phyloP scores from a whole-genome alignment of 1,284 basidiomycete genomes.

The Boletus mariae region DNA sequence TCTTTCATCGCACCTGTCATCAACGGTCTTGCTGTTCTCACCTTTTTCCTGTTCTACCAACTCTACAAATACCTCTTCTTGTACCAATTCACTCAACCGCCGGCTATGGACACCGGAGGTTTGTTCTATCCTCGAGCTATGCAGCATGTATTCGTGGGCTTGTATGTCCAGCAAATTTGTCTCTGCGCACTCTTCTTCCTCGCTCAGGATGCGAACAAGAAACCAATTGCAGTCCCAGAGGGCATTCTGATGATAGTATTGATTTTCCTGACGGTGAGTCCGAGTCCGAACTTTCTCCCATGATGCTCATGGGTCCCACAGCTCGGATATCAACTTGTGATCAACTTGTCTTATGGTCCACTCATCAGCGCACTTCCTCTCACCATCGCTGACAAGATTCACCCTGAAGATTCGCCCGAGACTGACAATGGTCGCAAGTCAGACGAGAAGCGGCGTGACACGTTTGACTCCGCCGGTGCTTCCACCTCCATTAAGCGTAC shows the following conservation, averaged over 20 bases:
- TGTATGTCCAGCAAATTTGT: conserved; percentile 82
- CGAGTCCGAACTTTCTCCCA: neutral
- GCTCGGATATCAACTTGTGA: conserved; percentile 64
- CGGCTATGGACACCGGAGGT: conserved; percentile 83
- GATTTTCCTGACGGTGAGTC: conserved; percentile 71
- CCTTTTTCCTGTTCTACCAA: conserved; percentile 83
- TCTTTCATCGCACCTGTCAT: conserved; percentile 92
- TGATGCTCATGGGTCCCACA: conserved; percentile 27
- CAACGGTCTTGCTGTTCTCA: conserved; percentile 82
- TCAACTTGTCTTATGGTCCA: conserved; percentile 69
- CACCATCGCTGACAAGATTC: conserved; percentile 70
- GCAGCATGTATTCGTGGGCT: conserved; percentile 88
- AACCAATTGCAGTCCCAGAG: conserved; percentile 63
- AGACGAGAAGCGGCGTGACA: conserved; percentile 13
- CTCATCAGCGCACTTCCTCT: conserved; percentile 69
- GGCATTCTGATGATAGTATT: conserved; percentile 82
- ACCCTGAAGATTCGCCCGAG: conserved; percentile 31
- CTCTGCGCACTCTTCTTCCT: conserved; percentile 88
- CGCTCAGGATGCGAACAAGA: conserved; percentile 48
- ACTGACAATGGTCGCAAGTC: conserved; percentile 18
- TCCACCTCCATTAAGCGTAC: conserved; percentile 5
- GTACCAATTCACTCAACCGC: conserved; percentile 75
- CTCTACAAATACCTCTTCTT: conserved; percentile 90
- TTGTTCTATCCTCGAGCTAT: conserved; percentile 95
- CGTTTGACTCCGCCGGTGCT: conserved; percentile 8